Base-by-base conservation (phyloP, 768 basidiomycete genomes). In the Cyclocybe cylindracea region DNA sequence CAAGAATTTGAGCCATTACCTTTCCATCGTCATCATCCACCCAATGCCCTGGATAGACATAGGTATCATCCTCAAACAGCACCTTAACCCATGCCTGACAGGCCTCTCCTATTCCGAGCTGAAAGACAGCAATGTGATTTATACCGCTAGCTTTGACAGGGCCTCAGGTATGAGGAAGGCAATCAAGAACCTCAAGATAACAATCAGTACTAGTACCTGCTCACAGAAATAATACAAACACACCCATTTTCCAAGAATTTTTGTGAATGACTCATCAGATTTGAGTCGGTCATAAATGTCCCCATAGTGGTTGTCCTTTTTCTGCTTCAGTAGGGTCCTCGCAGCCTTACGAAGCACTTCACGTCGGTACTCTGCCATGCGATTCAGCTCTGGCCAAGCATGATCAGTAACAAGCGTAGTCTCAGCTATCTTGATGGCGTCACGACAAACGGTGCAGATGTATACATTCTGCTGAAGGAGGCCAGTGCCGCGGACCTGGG, bases 21-120 rank as follows among this genome's bases (percentile, higher is more conserved):
- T 58, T 40, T 14, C 53, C 50, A 11, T 42, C 24, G 5, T 36
- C 37, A 6, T 48, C 43, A 10, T 6, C 14, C 10, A 14, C 53
- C 57, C 57, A 58, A 14, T 55, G 33, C 11, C 51, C 51, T 3
- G 54, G 54, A 35, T 53, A 59, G 2, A 54, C 44, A 29, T 59
- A 55, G 6, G 44, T 34, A 29, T 53, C 39, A 4, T 44, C 39
- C 10, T 46, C 50, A 2, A 53, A 2, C 33, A 59, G 45, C 1
- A 39, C 42, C 8, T 41, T 4, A 10, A 59, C 57, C 18, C 51
- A 45, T 5, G 32, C 7, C 13, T 7, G n/a, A 32, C 57, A 59
- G n/a, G 3, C 18, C 1, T 46, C 44, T 1, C 33, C 47, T 0
- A 55, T 10, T 3, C 57, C 53, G 5, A 59, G 50, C 38, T 50